Evolutionary conservation across 2,329 filamentous ascomycete genomes (phyloP), one percentile per base, ranked within the genome.

Genomic region (Nectriaceae sp.): DNA sequence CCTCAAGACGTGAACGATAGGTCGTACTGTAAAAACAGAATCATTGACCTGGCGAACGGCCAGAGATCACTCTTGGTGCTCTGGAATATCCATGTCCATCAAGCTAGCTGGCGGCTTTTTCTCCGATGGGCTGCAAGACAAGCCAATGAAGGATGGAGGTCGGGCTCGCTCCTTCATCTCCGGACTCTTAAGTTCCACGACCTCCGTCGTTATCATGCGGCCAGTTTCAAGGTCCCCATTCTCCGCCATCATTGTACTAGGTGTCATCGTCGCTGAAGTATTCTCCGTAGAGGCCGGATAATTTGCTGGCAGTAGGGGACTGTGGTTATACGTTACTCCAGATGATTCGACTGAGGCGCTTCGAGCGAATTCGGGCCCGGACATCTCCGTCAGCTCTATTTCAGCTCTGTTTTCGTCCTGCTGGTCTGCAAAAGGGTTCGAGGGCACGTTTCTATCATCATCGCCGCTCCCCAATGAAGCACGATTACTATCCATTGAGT

Each of bases 401-500:
- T 52, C 59, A 11, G 48, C 40, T 4, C 35, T 48, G 15, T 55
- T 59, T 18, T 63, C 47, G 15, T 55, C 60, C 18, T 62, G 48
- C 4, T 58, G 60, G 11, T 64, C 67, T 3, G 50, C 52, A 42
- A 70, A 70, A 2, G 63, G 57, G 24, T 65, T 62, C n/a, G 63
- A 62, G 18, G 67, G 65, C 18, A 55, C 62, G 29, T 49, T 61
- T 40, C 57, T 55, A 5, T n/a, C 33, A 19, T 36, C 33, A 21
- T 67, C 68, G n/a, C 74, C 72, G 43, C 73, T 75, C 0, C 71
- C 72, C 4, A 72, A 45, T 1, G 75, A 76, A 0, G 73, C 74
- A 4, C 69, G 65, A 50, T 77, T 76, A 11, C 70, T 76, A 8
- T 71, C 70, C 67, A 78, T 71, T 0, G 75, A 78, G 37, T 75